phyloP scores from a whole-genome alignment of 331 rosid genomes.

The Telfairia occidentalis region DNA sequence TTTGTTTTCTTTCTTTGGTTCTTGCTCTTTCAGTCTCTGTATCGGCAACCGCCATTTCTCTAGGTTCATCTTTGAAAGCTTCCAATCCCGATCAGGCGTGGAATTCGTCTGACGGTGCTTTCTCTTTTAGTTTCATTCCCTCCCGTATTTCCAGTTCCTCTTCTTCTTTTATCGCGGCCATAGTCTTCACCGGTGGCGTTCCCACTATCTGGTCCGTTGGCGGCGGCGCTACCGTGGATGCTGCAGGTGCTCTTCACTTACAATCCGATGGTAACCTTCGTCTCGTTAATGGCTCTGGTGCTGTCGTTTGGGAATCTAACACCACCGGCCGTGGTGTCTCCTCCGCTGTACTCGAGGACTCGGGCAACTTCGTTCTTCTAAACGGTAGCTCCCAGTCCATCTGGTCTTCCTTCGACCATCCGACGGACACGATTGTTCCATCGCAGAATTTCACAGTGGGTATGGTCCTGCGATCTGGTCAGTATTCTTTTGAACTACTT shows the following conservation, averaged over 20 bases:
- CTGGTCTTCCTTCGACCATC: slow-evolving; percentile 68
- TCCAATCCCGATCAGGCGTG: slow-evolving; percentile 34
- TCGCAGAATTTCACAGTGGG: slow-evolving; percentile 42
- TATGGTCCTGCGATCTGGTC: slow-evolving; percentile 46
- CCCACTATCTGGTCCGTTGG: slow-evolving; percentile 36
- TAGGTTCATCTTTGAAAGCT: slow-evolving; percentile 45
- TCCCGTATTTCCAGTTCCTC: slow-evolving; percentile 34
- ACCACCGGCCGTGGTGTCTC: slow-evolving; percentile 42
- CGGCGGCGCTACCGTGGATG: slow-evolving; percentile 27
- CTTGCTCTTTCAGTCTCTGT: background rate
- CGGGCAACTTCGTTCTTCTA: slow-evolving; percentile 35
- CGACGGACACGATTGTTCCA: slow-evolving; percentile 59
- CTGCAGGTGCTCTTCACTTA: slow-evolving; percentile 32
- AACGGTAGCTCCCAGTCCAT: slow-evolving; percentile 20
- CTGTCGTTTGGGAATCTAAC: slow-evolving; percentile 44
- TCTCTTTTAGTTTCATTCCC: slow-evolving; percentile 43
- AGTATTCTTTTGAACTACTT: slow-evolving; percentile 32
- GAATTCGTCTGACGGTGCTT: slow-evolving; percentile 32
- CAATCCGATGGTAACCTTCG: slow-evolving; percentile 46
- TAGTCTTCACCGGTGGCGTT: slow-evolving; percentile 33
- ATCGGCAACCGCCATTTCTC: slow-evolving; percentile 19
- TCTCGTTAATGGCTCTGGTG: slow-evolving; percentile 50
- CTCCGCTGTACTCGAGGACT: slow-evolving; percentile 32
- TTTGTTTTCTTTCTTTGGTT: background rate
- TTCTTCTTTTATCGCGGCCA: slow-evolving; percentile 42